Conservation (phyloP, 495 filamentous ascomycete genomes). For the Physcia stellaris region DNA sequence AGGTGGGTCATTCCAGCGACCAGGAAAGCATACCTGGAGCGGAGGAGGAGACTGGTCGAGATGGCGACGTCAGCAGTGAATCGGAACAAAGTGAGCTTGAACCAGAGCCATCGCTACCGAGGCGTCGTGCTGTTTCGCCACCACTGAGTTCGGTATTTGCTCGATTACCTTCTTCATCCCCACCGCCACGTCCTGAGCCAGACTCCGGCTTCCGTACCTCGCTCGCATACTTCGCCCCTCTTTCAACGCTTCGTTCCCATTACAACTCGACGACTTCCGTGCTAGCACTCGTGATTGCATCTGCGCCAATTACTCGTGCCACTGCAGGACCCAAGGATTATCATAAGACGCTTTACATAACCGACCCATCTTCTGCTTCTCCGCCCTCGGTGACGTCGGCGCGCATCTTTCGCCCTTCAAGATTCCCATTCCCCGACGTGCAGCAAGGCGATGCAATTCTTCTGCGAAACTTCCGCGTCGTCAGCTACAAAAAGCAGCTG, state of each 20-base stretch:
- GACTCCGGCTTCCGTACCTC: conserved; percentile 43
- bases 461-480: conserved; percentile 59
- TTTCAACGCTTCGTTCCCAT: conserved; percentile 48
- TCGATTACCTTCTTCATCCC: not conserved
- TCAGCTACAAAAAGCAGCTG: conserved; percentile 29
- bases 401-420: conserved; percentile 62
- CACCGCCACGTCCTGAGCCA: conserved; percentile 2
- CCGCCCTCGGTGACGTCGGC: conserved; percentile 27
- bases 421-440: conserved; percentile 53
- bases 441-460: conserved; percentile 62
- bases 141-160: conserved; percentile 5
- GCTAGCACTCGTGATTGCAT: conserved; percentile 49
- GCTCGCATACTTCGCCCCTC: conserved; percentile 51
- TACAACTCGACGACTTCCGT: conserved; percentile 44
- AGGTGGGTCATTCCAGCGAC: conserved; percentile 11
- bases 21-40: conserved; percentile 5
- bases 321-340: conserved; percentile 57
- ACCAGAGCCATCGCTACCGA: conserved; percentile 2
- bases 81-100: conserved; percentile 11
- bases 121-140: conserved; percentile 8
- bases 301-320: conserved; percentile 41
- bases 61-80: not conserved
- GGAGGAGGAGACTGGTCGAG: conserved; percentile 1
- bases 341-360: conserved; percentile 52
- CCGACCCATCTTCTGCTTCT: conserved; percentile 44